Conservation (phyloP, 139 green algal genomes). For the Chlorella sp. region DNA sequence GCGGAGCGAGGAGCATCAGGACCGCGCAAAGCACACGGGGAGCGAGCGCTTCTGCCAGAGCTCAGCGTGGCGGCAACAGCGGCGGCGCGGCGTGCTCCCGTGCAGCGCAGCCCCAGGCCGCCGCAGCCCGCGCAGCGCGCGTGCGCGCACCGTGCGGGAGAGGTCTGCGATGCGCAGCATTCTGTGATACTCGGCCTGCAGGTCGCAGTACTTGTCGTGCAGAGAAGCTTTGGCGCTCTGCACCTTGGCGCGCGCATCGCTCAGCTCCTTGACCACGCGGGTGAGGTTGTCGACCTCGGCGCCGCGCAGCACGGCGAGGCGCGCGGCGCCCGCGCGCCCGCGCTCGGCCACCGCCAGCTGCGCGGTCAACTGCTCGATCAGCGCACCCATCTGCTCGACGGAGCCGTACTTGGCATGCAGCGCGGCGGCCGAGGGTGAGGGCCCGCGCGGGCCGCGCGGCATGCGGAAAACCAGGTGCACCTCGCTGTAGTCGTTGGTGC, state of each 20-base stretch:
- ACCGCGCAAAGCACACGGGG: not conserved
- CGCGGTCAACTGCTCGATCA: constrained; percentile 20
- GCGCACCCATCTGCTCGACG: constrained; percentile 2
- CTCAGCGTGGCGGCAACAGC: not conserved
- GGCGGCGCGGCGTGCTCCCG: constrained; percentile 15
- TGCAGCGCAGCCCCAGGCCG: not conserved
- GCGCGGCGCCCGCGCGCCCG: constrained; percentile 13
- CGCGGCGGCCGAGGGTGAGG: too few species aligned
- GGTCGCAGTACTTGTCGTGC: constrained; percentile 58
- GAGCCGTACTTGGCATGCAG: constrained; percentile 13
- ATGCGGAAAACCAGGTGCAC: constrained; percentile 31
- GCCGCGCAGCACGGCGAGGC: constrained; percentile 15
- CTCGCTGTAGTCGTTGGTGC: constrained; percentile 12
- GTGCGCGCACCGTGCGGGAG: constrained; percentile 35
- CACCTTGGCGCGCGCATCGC: constrained; percentile 51
- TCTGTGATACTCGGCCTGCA: constrained; percentile 57
- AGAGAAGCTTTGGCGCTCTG: constrained; percentile 53
- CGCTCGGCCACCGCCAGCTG: constrained; percentile 25
- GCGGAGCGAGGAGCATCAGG: not conserved
- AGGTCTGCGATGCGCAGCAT: constrained; percentile 49
- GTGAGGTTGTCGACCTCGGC: constrained; percentile 44
- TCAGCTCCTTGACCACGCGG: constrained; percentile 48
- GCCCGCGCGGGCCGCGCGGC: constrained; percentile 1
- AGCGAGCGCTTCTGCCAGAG: not conserved
- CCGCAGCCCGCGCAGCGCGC: not conserved